Conservation (phyloP, 805 yeast genomes). For the Hagleromyces aurorensis region DNA sequence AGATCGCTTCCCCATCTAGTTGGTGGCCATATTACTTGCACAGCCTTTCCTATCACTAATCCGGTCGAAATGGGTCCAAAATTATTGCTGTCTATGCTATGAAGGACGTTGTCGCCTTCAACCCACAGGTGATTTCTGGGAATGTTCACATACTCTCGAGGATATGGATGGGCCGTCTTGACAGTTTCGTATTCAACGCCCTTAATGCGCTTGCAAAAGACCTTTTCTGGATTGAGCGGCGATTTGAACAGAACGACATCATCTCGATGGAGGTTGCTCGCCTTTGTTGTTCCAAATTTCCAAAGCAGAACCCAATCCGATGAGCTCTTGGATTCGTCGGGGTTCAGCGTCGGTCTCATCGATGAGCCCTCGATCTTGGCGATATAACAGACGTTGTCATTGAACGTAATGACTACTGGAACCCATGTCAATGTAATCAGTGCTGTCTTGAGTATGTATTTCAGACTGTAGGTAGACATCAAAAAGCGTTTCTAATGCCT, state of each 20-base stretch:
- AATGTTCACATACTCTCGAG: slow-evolving; percentile 48
- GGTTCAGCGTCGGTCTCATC: slow-evolving; percentile 86
- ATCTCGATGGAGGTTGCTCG: slow-evolving; percentile 43
- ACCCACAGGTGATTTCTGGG: slow-evolving; percentile 89
- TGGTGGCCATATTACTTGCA: slow-evolving; percentile 63
- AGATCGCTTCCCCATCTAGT: slow-evolving; percentile 39
- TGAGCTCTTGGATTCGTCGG: slow-evolving; percentile 39
- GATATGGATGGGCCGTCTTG: slow-evolving; percentile 52
- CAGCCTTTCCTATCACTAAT: slow-evolving; percentile 69
- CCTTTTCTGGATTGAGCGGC: slow-evolving; percentile 68
- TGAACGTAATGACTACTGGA: slow-evolving; percentile 64
- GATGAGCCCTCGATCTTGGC: slow-evolving; percentile 73
- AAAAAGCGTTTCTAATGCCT: too few species aligned
- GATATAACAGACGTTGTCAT: slow-evolving; percentile 64
- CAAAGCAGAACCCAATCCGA: slow-evolving; percentile 61
- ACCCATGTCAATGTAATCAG: slow-evolving; percentile 56
- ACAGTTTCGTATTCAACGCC: slow-evolving; percentile 69
- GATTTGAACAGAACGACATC: slow-evolving; percentile 75
- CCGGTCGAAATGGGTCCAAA: slow-evolving; percentile 88
- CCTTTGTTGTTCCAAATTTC: slow-evolving; percentile 48
- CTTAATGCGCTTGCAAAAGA: slow-evolving; percentile 73
- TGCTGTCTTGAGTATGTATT: too few species aligned
- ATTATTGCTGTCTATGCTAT: slow-evolving; percentile 75
- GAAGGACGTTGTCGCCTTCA: slow-evolving; percentile 81
- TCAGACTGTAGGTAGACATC: too few species aligned